These are phyloP conservation scores for Apiotrichum sp. DNA, from an alignment of 1,284 basidiomycete species.

Conservation along the genomic window DNA sequence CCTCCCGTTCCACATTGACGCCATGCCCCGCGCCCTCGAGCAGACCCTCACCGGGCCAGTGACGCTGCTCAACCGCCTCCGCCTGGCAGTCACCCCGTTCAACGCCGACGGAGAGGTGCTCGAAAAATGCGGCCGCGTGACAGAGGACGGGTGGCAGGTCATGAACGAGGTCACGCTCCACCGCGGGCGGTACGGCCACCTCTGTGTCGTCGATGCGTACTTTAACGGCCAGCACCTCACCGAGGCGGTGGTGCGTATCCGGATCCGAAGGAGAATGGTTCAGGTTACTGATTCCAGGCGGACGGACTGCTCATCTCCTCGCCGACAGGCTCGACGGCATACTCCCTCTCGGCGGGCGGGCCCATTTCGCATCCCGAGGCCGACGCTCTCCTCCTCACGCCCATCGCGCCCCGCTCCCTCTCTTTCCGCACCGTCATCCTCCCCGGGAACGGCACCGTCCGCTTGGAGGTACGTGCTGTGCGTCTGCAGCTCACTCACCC, in stretches of 20 bases:
- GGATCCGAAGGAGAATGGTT: too few species aligned
- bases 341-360: slow-evolving; percentile 90
- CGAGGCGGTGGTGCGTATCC: slow-evolving; percentile 74
- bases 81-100: slow-evolving; percentile 71
- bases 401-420: slow-evolving; percentile 87
- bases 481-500: not conserved
- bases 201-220: slow-evolving; percentile 89
- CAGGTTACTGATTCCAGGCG: slow-evolving; percentile 53
- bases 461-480: slow-evolving; percentile 61
- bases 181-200: slow-evolving; percentile 81
- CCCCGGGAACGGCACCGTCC: slow-evolving; percentile 66
- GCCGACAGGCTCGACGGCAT: slow-evolving; percentile 94
- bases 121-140: slow-evolving; percentile 26
- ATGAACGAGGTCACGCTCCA: slow-evolving; percentile 97
- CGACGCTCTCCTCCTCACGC: slow-evolving; percentile 82
- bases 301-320: slow-evolving; percentile 93
- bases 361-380: slow-evolving; percentile 93
- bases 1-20: slow-evolving; percentile 65
- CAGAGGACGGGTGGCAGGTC: slow-evolving; percentile 72
- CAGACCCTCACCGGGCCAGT: slow-evolving; percentile 54
- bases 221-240: slow-evolving; percentile 95
- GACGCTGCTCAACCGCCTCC: slow-evolving; percentile 75
- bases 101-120: slow-evolving; percentile 58
- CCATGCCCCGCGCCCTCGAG: slow-evolving; percentile 63
- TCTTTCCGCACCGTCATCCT: slow-evolving; percentile 89